Conservation (phyloP, 2,329 filamentous ascomycete genomes). For the Pestalotiopsis fici region DNA sequence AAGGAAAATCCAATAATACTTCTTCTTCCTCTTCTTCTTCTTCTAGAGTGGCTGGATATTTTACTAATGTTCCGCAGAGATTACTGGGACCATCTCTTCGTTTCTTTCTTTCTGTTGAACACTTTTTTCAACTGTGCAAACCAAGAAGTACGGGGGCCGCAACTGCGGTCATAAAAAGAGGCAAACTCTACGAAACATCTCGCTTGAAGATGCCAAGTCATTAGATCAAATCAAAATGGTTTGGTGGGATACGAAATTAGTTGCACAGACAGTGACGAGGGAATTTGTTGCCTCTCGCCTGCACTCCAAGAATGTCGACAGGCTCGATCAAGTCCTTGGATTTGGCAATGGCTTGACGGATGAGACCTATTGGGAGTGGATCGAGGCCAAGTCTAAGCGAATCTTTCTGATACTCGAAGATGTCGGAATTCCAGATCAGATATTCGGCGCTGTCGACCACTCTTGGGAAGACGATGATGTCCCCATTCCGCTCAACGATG, state of each 20-base stretch:
- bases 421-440: slow-evolving; percentile 69
- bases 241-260: slow-evolving; percentile 74
- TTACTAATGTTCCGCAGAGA: neutral
- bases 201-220: neutral
- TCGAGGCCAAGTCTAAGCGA: slow-evolving; percentile 66
- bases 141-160: neutral
- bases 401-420: slow-evolving; percentile 73
- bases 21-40: neutral
- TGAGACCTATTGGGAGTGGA: slow-evolving; percentile 79
- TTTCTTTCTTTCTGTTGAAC: neutral
- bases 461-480: slow-evolving; percentile 78
- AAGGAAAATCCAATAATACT: neutral
- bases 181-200: neutral
- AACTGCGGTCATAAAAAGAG: neutral
- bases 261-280: slow-evolving; percentile 69
- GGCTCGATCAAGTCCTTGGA: slow-evolving; percentile 60
- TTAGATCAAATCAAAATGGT: slow-evolving; percentile 30
- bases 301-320: slow-evolving; percentile 61
- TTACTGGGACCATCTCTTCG: neutral
- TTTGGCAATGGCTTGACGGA: slow-evolving; percentile 72
- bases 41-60: neutral
- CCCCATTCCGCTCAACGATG: slow-evolving; percentile 66
- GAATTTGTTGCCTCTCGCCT: slow-evolving; percentile 68
- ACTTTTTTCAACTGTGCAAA: neutral
- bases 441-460: slow-evolving; percentile 74